A percentile compares a stretch with the other conserved stretches of the same genome.
Evolutionary conservation across 2,329 filamentous ascomycete genomes (phyloP).

Genomic region (Diaporthe sp.): DNA sequence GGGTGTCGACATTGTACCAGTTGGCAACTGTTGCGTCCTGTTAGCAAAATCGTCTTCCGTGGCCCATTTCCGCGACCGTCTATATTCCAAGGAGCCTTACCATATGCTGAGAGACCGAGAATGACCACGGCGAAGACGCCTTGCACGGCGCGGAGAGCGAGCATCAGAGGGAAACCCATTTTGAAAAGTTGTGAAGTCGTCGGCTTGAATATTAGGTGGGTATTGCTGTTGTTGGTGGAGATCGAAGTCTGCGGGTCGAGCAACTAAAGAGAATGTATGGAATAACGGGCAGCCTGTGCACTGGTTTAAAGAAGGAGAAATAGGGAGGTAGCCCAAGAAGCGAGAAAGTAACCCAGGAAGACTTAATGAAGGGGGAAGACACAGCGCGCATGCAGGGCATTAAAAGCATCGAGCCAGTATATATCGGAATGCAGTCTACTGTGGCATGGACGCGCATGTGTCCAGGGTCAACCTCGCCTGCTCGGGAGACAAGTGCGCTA

Average conservation of each 20-base stretch:
- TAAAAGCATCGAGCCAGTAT: conserved; percentile 32
- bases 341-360: conserved; percentile 40
- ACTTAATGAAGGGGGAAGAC: conserved; percentile 35
- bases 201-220: conserved; percentile 29
- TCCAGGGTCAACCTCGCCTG: conserved; percentile 33
- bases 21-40: conserved; percentile 64
- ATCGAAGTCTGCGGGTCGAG: conserved; percentile 40
- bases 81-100: conserved; percentile 53
- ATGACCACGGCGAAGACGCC: conserved; percentile 60
- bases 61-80: background rate
- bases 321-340: conserved; percentile 41
- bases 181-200: conserved; percentile 45
- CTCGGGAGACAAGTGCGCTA: conserved; percentile 33
- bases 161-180: conserved; percentile 58
- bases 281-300: conserved; percentile 47
- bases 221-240: conserved; percentile 41
- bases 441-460: conserved; percentile 39
- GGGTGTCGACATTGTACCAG: conserved; percentile 71
- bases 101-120: conserved; percentile 64
- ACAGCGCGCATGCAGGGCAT: conserved; percentile 32
- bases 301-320: conserved; percentile 45
- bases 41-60: conserved; percentile 29
- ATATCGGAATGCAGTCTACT: conserved; percentile 23
- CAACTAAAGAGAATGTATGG: conserved; percentile 43
- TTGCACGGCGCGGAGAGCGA: conserved; percentile 62